Conservation (phyloP, 2,329 filamentous ascomycete species). For the Aspergillus arachidicola region DNA sequence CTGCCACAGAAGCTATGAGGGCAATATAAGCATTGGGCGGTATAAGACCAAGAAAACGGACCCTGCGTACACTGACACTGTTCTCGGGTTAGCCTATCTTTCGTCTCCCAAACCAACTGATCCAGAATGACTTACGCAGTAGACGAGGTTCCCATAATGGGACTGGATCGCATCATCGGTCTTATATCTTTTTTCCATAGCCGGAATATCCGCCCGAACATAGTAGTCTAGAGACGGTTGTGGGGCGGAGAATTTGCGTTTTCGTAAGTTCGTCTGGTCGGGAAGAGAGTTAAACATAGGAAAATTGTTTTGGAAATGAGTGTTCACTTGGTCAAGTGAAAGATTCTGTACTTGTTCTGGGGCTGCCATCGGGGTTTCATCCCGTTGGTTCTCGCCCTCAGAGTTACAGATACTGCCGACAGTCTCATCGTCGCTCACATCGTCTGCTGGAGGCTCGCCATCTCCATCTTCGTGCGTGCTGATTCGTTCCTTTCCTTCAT, state of each 20-base stretch:
- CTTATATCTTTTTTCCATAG: constrained; percentile 15
- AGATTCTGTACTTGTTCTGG: constrained; percentile 2
- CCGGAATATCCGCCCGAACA: not conserved
- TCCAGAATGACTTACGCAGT: constrained; percentile 3
- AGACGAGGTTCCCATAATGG: not conserved
- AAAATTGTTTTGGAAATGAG: not conserved
- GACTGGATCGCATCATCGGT: not conserved
- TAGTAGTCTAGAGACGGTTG: not conserved
- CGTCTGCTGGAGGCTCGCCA: constrained; percentile 9
- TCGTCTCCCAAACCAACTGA: not conserved
- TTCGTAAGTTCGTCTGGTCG: constrained; percentile 11
- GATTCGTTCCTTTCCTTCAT: constrained; percentile 7
- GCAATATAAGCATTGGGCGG: constrained; percentile 9
- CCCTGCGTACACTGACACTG: constrained; percentile 18
- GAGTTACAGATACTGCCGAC: constrained; percentile 11
- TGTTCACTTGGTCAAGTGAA: not conserved
- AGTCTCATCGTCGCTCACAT: constrained; percentile 18
- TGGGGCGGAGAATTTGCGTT: constrained; percentile 16
- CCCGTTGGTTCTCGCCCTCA: constrained; percentile 12
- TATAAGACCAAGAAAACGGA: constrained; percentile 5
- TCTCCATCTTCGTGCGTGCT: not conserved
- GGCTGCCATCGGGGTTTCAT: constrained; percentile 10
- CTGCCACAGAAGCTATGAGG: constrained; percentile 9
- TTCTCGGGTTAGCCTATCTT: not conserved
- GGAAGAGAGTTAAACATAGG: not conserved